A percentile compares a stretch with the other conserved stretches of the same genome.
Evolutionary conservation across 2,329 filamentous ascomycete species (phyloP).

Genomic region (Diaporthe batatas): DNA sequence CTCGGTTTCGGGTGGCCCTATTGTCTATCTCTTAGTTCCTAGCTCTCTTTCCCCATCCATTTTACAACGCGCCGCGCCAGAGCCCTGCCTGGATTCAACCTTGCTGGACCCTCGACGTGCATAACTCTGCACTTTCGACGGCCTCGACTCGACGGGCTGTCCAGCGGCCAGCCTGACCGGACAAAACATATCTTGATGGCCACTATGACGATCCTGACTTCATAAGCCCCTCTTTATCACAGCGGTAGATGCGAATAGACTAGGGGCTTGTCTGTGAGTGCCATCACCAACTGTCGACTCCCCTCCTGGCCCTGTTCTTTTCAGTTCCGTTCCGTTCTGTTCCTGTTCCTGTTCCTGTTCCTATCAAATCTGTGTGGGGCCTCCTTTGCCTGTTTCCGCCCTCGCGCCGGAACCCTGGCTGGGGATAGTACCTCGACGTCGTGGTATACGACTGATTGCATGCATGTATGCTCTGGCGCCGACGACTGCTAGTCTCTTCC

Average conservation of each 20-base stretch:
- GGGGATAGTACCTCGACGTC: background rate
- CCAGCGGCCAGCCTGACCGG: background rate
- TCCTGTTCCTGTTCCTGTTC: slow-evolving; percentile 12
- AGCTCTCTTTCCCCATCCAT: slow-evolving; percentile 1
- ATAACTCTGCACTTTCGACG: slow-evolving; percentile 9
- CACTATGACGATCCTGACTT: slow-evolving; percentile 37
- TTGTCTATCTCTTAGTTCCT: slow-evolving; percentile 25
- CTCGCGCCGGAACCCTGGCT: background rate
- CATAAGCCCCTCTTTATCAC: slow-evolving; percentile 35
- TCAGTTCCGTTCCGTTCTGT: background rate
- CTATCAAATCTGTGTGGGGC: slow-evolving; percentile 26
- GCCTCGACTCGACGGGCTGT: slow-evolving; percentile 12
- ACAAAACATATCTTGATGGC: slow-evolving; percentile 40
- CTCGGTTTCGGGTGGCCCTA: slow-evolving; percentile 14
- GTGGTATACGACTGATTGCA: background rate
- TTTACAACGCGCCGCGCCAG: slow-evolving; percentile 15
- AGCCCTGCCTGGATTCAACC: background rate
- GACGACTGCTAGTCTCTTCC: background rate
- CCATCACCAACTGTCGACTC: background rate
- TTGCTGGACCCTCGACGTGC: slow-evolving; percentile 19
- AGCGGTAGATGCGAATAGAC: slow-evolving; percentile 12
- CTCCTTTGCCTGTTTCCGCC: background rate
- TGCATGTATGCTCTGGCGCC: slow-evolving; percentile 8
- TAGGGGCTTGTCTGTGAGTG: slow-evolving; percentile 34
- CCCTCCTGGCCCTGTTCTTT: slow-evolving; percentile 1